Base-by-base conservation (phyloP, 495 filamentous ascomycete genomes). In the Talaromyces proteolyticus region DNA sequence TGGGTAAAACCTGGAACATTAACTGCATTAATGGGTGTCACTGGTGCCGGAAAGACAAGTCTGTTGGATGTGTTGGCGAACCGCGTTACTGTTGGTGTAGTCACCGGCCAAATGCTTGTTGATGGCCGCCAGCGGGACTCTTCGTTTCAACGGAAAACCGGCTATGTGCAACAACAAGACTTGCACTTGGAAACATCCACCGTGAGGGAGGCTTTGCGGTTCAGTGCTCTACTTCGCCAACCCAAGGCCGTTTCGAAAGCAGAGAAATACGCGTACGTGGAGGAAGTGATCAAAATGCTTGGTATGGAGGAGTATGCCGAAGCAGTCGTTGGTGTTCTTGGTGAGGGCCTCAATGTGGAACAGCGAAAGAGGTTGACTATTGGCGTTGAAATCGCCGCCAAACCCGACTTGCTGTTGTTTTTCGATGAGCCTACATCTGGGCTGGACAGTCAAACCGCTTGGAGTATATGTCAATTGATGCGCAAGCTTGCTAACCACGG, bases 131-230 rank as follows among this genome's bases (percentile, higher is more conserved):
- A 65, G 29, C 64, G 86, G 16, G 88, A 94, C 59, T 72, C 78
- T 16, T 89, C 87, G 0, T 95, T 95, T 76, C 89, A 93, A 60
- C 85, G 91, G 26, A 93, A 93, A 72, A 95, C 91, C 3, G 91
- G 91, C 21, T 97, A 96, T 57, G 92, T 93, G 17, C 89, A 97
- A 58, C 92, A 97, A 63, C 90, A 95, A 66, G 92, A 97, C 79
- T 78, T 97, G 7, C 91, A 95, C 65, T 76, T 94, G 20, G 75
- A 85, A 29, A 94, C 89, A 0, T 81, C 84, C 1, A 97, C 92
- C 4, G 91, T 95, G 34, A 81, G 91, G 39, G 91, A 77, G 56
- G 89, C 91, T 18, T 73, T 96, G 21, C 77, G 78, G 48, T 96
- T 96, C 68, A 88, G 82, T 51, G 91, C 91, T 42, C 67, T 91